Evolutionary conservation across 192 early-diverging fungal species (phyloP).

Genomic region (Coemansia sp.): DNA sequence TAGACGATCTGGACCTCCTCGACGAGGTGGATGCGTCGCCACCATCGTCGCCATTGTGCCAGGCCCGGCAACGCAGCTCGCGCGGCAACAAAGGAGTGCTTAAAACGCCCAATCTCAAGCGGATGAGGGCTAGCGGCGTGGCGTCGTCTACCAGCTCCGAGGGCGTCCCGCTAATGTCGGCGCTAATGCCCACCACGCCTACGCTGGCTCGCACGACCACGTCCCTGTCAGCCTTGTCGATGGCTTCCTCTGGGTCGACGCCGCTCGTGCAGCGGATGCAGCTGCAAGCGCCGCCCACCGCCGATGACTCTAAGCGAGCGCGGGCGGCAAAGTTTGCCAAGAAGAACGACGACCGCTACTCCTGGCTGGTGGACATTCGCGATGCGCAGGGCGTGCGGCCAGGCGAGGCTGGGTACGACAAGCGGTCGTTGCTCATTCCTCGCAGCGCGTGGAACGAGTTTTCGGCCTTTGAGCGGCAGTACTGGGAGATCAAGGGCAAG

Average conservation of each 20-base stretch:
- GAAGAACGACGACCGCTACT: conserved; percentile 80
- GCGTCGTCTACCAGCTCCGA: conserved; percentile 26
- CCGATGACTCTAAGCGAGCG: conserved; percentile 47
- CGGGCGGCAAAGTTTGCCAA: conserved; percentile 77
- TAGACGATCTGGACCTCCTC: conserved; percentile 5
- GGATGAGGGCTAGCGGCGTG: conserved; percentile 14
- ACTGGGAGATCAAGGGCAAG: conserved; percentile 95
- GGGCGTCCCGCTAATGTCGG: conserved; percentile 21
- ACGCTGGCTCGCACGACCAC: conserved; percentile 17
- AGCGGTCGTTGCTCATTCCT: conserved; percentile 86
- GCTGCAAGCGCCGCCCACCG: conserved; percentile 20
- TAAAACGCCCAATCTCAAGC: conserved; percentile 13
- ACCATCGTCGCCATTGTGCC: background rate
- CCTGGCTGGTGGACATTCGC: conserved; percentile 80
- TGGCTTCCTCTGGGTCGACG: conserved; percentile 18
- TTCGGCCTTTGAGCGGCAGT: conserved; percentile 96
- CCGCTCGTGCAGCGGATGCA: conserved; percentile 23
- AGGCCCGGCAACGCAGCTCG: background rate
- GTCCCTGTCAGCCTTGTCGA: conserved; percentile 23
- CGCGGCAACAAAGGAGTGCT: background rate
- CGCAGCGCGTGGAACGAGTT: conserved; percentile 76
- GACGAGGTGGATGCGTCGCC: conserved; percentile 2
- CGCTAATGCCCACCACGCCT: conserved; percentile 4
- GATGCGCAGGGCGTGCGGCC: conserved; percentile 71
- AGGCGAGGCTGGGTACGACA: conserved; percentile 84